Evolutionary conservation across 1,284 basidiomycete species (phyloP).

Genomic region (Ganoderma lingzhi): DNA sequence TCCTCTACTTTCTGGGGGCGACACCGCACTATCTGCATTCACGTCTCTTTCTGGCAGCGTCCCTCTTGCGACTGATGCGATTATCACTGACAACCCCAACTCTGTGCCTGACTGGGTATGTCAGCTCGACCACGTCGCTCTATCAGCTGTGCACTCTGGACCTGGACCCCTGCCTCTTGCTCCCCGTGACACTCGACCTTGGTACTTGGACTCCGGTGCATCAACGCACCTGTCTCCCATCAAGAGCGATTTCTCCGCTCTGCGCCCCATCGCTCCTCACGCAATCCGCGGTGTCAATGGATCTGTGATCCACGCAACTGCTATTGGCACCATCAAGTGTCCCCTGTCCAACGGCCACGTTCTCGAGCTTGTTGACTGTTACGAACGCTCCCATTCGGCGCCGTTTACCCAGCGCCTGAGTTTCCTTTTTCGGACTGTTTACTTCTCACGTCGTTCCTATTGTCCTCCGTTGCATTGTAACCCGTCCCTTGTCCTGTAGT

Average conservation of each 20-base stretch:
- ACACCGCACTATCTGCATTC: background rate
- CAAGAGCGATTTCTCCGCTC: slow-evolving; percentile 37
- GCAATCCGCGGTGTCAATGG: slow-evolving; percentile 43
- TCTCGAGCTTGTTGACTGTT: no score
- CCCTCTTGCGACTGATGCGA: background rate
- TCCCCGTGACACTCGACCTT: slow-evolving; percentile 24
- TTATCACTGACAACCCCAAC: background rate
- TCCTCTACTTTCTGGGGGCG: background rate
- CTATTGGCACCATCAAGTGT: slow-evolving; percentile 42
- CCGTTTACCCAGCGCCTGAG: no score
- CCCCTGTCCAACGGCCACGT: slow-evolving; percentile 14
- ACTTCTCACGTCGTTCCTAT: no score
- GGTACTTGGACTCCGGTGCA: slow-evolving; percentile 43
- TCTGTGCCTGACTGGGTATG: slow-evolving; percentile 1
- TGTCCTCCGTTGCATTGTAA: no score
- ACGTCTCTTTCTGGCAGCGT: background rate
- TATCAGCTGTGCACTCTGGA: background rate
- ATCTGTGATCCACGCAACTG: slow-evolving; percentile 40
- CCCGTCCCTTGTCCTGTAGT: no score
- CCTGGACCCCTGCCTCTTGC: background rate
- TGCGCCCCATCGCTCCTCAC: slow-evolving; percentile 37
- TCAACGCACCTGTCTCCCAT: slow-evolving; percentile 41
- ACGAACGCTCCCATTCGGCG: no score
- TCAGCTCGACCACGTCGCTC: background rate
- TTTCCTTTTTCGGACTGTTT: no score